Conservation (phyloP, 2,329 filamentous ascomycete species). For the Alternaria brassicae region DNA sequence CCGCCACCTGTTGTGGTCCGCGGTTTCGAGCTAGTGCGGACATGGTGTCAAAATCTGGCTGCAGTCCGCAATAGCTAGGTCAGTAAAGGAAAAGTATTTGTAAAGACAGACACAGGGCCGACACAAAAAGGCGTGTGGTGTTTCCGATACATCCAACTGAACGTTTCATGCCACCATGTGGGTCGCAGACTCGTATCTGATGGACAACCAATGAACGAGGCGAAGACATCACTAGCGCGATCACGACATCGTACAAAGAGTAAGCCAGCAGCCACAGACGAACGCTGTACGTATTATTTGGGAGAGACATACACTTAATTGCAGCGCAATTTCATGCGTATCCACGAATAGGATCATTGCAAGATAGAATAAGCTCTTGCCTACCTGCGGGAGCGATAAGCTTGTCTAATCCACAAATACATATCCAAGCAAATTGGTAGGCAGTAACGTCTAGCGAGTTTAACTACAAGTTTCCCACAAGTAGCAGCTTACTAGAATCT, state of each 20-base stretch:
- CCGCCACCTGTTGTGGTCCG: constrained; percentile 1
- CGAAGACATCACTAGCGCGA: neutral
- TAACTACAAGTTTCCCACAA: no score
- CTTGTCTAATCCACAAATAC: no score
- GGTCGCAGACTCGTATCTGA: neutral
- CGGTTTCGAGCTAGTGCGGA: neutral
- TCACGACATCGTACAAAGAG: constrained; percentile 1
- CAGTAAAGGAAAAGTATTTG: neutral
- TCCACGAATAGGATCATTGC: no score
- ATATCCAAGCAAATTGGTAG: no score
- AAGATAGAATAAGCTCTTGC: no score
- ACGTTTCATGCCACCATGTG: constrained; percentile 3
- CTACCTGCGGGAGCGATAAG: no score
- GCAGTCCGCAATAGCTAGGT: neutral
- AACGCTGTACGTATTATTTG: no score
- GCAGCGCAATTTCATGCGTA: no score
- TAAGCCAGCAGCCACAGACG: neutral
- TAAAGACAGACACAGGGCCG: neutral
- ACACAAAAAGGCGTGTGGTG: neutral
- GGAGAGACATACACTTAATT: no score
- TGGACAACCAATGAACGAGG: neutral
- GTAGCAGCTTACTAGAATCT: no score
- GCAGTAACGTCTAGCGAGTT: no score
- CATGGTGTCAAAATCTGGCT: neutral
- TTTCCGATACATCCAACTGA: neutral